Base-by-base conservation (phyloP, 352 stramenopile species). In the Ophiocytium majus region DNA sequence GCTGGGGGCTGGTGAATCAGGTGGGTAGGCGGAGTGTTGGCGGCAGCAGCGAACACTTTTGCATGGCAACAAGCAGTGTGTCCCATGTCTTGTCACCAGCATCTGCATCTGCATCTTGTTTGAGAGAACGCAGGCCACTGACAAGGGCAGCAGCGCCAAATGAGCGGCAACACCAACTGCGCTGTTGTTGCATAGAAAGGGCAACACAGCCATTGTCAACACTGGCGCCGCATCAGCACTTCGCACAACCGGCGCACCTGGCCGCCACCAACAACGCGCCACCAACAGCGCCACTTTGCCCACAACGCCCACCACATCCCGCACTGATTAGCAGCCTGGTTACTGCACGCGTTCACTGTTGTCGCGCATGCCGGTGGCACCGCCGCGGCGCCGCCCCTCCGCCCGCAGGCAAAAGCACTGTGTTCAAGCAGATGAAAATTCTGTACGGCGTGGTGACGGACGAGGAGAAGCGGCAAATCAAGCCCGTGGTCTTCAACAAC, bases 1-100 rank as follows among this genome's bases (percentile, higher is more conserved):
- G 50, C 91, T 98, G 0, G 95, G 95, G 9, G 95, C 95, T 5
- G 95, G 95, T 75, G 95, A 98, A 90, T 98, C 94, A 81, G 95
- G 95, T 79, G 81, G 31, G 19, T 89, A 64, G 0, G 81, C 35
- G 32, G 76, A 32, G 31, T 0, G 9, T 28, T 23, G 19, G 28
- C 23, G 23, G 57, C 57, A 23, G 28, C 28, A 28, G 23, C 28
- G 28, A 28, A 71, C 28, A 23, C 19, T 23, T 23, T 23, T 71
- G 23, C 23, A 23, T 71, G 23, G 23, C 28, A 23, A 71, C 28
- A 71, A 71, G 28, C 23, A 23, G 23, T 71, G 28, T 28, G 23
- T 71, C 57, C 28, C 28, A 23, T 23, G 57, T 23, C 23, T 23
- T 23, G 19, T 71, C 28, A 23, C 57, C 23, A 23, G 28, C 57